Base-by-base conservation (phyloP, 1,139 yeast species). In the Taphrina flavorubra region DNA sequence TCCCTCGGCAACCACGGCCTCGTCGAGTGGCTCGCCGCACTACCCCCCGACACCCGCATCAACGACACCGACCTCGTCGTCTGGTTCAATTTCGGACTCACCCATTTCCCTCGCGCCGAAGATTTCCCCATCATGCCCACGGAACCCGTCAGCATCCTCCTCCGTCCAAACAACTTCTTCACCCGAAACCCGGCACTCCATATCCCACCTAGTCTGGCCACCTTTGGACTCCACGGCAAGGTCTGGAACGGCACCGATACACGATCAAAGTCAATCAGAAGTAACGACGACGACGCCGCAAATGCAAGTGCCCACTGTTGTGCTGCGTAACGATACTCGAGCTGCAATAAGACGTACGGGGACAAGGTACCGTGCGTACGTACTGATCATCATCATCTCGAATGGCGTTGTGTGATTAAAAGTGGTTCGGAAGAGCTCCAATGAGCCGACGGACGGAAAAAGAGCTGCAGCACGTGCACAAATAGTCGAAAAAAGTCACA, bases 21-120 rank as follows among this genome's bases (percentile, higher is more conserved):
- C 84, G 84, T 87, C 77, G 83, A 85, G 73, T 88, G 92, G 92
- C 80, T 86, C 72, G 87, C 87, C 74, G 91, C 90, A 70, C 71
- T 79, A 10, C 91, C 84, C 65, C 78, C 78, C 31, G 31, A 25
- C 31, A 25, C 31, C 31, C 31, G 0, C 4, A 80, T 88, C 75
- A 89, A 87, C 74, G 84, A 88, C 79, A 86, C 89, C 53, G 92
- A 88, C 77, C 83, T 88, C 72, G 82, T 88, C 65, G 79, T 87
- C 74, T 89, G 87, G 86, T 94, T 88, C 78, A 88, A 92, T 47
- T 89, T 89, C 76, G 95, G 95, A 75, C 85, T 89, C 73, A 87
- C 94, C 56, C 96, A 89, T 77, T 87, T 88, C 85, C 96, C 96
- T 71, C 87, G 92, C 13, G 94, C 95, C 71, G 95, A 89, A 81